Base-by-base conservation (phyloP, 1,139 yeast species). In the Maudiozyma humilis region DNA sequence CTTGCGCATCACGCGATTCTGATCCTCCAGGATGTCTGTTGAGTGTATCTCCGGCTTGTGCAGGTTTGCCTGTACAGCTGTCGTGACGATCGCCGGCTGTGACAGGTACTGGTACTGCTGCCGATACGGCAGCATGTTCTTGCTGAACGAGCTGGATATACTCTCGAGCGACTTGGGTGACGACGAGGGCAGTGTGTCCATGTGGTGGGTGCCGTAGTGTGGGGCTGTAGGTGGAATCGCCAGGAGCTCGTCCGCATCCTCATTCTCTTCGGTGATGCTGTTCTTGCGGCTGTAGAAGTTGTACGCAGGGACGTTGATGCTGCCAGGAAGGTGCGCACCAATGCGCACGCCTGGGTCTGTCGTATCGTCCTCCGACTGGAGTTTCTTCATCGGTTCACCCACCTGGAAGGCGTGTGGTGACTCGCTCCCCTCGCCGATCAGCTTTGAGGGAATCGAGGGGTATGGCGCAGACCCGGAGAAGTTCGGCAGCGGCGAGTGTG, bases 51-150 rank as follows among this genome's bases (percentile, higher is more conserved):
- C 47, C 37, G 62, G 59, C 44, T 59, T 57, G 45, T 64, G 64
- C 55, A 69, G 47, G 48, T 59, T 58, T 14, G 71, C 68, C 52
- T 66, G 63, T 36, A 72, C 60, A 45, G 69, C 53, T 33, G 68
- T 51, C 8, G 68, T 62, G 20, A 65, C 62, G 18, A 67, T 59
- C 4, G 67, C 60, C 14, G 72, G 68, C 42, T 56, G 60, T 7
- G 70, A 64, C 32, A 57, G 57, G 38, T 60, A 33, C 19, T 42
- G 58, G 34, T 60, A 60, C 18, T 54, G 48, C 15, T 62, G 59
- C 36, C 52, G 51, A 38, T 58, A 55, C 4, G 62, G 57, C 8
- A 60, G 44, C 30, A 51, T 53, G 33, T 47, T 52, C 40, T 50
- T 53, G 10, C 54, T 44, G 15, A 52, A 47, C 1, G 64, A 59